Evolutionary conservation across 1,284 basidiomycete genomes (phyloP), one percentile per base, ranked within the genome.

Genomic region (Ganoderma multipileum): DNA sequence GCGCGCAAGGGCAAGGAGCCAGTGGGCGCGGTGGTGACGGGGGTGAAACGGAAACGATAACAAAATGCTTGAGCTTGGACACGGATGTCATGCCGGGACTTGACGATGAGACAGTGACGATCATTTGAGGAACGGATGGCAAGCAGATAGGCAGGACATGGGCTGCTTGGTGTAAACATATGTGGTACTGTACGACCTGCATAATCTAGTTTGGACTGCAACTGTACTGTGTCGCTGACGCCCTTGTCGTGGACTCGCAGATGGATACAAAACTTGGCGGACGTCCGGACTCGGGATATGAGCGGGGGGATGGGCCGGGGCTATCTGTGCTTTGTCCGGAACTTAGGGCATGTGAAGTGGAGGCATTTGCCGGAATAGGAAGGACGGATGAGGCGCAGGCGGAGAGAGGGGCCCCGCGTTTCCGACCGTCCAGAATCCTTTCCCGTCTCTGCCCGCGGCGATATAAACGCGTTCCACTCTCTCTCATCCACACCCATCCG

Each of bases 11-110:
- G 85, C 55, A 88, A 87, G 76, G 86, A 89, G 70, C 73, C 81
- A 28, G 80, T 81, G 55, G 23, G 23, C 12, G 38, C 58, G 58
- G 58, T 20, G 75, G 84, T 23, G 78, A 65, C 81, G 60, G 89
- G 89, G 9, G 77, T 79, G 73, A 92, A 91, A 81, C 81, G 90
- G 70, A 92, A 91, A 75, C 83, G 90, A 69, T 78, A 71, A 76
- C 54, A 30, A 30, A 38, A 63, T 42, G 62, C 38, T 52, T 42
- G 41, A 47, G 61, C n/a, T 61, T 20, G 26, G n/a, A 36, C 60
- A 44, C 30, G 61, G 41, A 36, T 41, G 18, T 26, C 39, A 44
- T 41, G 39, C 41, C 41, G 41, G 39, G 41, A 26, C 39, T 60
- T 60, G 33, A 14, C 18, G 30, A 39, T 18, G 44, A n/a, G 44